These are phyloP conservation scores for Diaporthe helianthi DNA, from an alignment of 2,329 filamentous ascomycete species.

Conservation along the genomic window DNA sequence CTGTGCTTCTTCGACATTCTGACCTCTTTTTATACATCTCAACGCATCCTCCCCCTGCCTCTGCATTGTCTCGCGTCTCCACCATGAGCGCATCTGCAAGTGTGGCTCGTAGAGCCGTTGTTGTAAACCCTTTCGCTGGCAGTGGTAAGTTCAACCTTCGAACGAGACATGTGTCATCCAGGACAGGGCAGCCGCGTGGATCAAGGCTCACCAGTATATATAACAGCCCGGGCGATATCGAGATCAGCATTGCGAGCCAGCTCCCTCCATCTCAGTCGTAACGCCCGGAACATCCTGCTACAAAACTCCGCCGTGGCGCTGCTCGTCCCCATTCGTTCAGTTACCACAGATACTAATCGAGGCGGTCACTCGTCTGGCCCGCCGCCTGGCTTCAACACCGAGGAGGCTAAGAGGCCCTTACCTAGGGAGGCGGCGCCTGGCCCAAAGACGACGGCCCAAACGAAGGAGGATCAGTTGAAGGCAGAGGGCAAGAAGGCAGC, in stretches of 20 bases:
- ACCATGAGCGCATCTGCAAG: constrained; percentile 63
- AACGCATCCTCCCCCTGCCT: neutral
- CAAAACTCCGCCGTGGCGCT: constrained; percentile 61
- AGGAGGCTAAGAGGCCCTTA: constrained; percentile 86
- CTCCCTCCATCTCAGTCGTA: constrained; percentile 55
- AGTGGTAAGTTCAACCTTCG: constrained; percentile 49
- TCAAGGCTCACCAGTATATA: constrained; percentile 38
- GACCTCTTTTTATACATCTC: neutral
- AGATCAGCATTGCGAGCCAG: constrained; percentile 55
- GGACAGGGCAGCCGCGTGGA: neutral
- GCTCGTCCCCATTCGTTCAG: constrained; percentile 61
- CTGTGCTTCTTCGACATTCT: neutral
- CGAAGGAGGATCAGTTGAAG: constrained; percentile 42
- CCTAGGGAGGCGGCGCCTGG: constrained; percentile 57
- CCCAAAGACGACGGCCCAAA: constrained; percentile 46
- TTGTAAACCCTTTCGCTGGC: constrained; percentile 59
- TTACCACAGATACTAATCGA: constrained; percentile 65
- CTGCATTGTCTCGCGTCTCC: constrained; percentile 18
- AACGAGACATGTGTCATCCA: neutral
- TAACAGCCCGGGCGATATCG: constrained; percentile 53
- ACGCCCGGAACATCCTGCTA: constrained; percentile 52
- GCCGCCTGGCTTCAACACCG: constrained; percentile 89
- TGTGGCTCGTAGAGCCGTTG: constrained; percentile 61
- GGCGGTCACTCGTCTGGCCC: constrained; percentile 65
- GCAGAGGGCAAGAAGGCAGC: constrained; percentile 40